These are phyloP conservation scores for Paecilomyces niveus DNA, from an alignment of 2,329 filamentous ascomycete genomes.

Conservation along the genomic window DNA sequence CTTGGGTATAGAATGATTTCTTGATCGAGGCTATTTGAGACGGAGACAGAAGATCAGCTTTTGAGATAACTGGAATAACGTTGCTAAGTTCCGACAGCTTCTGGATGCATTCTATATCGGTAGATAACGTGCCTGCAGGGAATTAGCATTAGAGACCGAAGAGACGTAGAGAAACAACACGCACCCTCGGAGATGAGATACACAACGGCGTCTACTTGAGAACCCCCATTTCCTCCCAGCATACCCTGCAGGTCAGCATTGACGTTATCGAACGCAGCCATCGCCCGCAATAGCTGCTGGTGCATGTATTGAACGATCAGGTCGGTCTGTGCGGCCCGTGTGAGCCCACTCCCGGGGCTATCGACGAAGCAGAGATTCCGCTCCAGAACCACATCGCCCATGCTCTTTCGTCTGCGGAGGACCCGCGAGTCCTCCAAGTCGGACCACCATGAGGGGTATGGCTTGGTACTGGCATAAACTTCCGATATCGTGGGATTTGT, in stretches of 20 bases:
- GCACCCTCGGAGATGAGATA: conserved; percentile 71
- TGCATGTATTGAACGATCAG: conserved; percentile 66
- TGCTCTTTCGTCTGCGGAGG: conserved; percentile 59
- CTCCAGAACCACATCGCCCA: conserved; percentile 72
- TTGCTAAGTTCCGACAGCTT: conserved; percentile 69
- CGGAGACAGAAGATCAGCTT: conserved; percentile 60
- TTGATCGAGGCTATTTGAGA: conserved; percentile 56
- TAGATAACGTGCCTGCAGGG: conserved; percentile 46
- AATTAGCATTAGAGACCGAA: conserved; percentile 7
- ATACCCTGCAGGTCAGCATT: conserved; percentile 70
- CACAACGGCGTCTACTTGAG: conserved; percentile 76
- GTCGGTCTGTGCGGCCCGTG: conserved; percentile 47
- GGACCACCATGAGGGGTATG: conserved; percentile 86
- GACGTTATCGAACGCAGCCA: conserved; percentile 54
- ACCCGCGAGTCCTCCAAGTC: conserved; percentile 62
- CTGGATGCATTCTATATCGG: conserved; percentile 66
- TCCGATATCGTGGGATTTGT: conserved; percentile 47
- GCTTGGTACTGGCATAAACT: conserved; percentile 70
- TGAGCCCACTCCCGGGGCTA: conserved; percentile 57
- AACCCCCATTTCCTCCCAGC: conserved; percentile 72
- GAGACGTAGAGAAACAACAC: conserved; percentile 14
- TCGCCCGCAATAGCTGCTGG: conserved; percentile 57
- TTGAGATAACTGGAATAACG: conserved; percentile 74
- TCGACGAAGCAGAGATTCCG: conserved; percentile 93
- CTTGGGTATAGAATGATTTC: conserved; percentile 33